phyloP scores from a whole-genome alignment of 345 rosid species.

The Atalantia buxifolia region DNA sequence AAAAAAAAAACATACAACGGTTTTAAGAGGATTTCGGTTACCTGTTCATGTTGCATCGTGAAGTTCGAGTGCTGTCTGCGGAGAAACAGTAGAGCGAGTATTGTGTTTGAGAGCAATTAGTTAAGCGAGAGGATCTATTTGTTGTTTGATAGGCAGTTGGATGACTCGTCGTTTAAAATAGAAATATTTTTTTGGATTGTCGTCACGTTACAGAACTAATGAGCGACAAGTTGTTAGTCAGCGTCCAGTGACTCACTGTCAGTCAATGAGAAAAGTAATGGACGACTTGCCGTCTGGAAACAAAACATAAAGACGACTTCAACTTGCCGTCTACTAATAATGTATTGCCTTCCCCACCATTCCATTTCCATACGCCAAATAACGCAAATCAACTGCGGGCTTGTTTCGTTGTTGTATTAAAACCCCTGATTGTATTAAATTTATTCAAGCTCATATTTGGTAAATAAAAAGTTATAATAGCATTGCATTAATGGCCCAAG shows the following conservation, averaged over 20 bases:
- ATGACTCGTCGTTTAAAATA: neutral
- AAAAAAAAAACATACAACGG: neutral
- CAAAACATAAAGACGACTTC: neutral
- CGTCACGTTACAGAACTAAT: neutral
- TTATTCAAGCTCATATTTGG: too few species aligned
- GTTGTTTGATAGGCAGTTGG: neutral
- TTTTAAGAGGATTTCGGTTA: slow-evolving; percentile 4
- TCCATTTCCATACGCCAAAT: too few species aligned
- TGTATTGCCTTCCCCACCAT: too few species aligned
- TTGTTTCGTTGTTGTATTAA: too few species aligned
- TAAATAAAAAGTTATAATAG: too few species aligned
- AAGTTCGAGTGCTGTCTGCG: neutral
- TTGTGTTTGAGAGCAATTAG: too few species aligned
- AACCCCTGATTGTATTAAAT: too few species aligned
- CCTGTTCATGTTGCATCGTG: slow-evolving; percentile 15
- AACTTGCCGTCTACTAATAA: neutral
- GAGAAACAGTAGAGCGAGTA: neutral
- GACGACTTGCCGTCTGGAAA: neutral
- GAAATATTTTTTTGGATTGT: neutral
- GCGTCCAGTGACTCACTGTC: neutral
- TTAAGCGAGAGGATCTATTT: neutral
- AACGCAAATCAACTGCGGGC: rapidly evolving
- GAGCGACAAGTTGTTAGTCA: neutral
- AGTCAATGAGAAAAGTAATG: neutral
- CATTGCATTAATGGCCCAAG: too few species aligned